A percentile compares a stretch with the other conserved stretches of the same genome.
Conservation (phyloP, 495 filamentous ascomycete genomes). For the Aspergillus steynii region DNA sequence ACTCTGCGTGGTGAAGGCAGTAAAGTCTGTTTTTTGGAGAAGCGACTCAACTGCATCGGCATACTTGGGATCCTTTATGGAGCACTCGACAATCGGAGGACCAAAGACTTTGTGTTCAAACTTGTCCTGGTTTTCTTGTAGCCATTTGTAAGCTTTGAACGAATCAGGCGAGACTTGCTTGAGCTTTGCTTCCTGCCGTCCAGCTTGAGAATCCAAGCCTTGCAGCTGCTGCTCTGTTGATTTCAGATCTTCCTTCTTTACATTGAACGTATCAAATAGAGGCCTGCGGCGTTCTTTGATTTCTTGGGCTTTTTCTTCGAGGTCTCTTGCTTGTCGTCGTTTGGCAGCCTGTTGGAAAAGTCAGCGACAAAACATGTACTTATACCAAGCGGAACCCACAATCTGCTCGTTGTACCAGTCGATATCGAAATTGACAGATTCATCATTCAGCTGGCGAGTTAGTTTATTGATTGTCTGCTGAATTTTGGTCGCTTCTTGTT, state of each 20-base stretch:
- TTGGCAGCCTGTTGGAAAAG: slow-evolving; percentile 35
- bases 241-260: slow-evolving; percentile 31
- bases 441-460: slow-evolving; percentile 48
- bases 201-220: slow-evolving; percentile 70
- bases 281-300: slow-evolving; percentile 30
- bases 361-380: slow-evolving; percentile 21
- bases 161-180: slow-evolving; percentile 58
- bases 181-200: slow-evolving; percentile 70
- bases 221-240: slow-evolving; percentile 51
- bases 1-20: slow-evolving; percentile 75
- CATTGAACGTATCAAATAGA: slow-evolving; percentile 25
- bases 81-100: slow-evolving; percentile 79
- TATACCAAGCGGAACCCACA: slow-evolving; percentile 29
- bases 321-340: slow-evolving; percentile 33
- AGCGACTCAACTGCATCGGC: slow-evolving; percentile 73
- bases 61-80: slow-evolving; percentile 72
- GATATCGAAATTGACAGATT: slow-evolving; percentile 54
- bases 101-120: slow-evolving; percentile 86
- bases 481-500: slow-evolving; percentile 46
- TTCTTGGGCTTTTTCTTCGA: slow-evolving; percentile 28
- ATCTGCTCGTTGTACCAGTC: slow-evolving; percentile 53
- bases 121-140: slow-evolving; percentile 64
- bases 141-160: slow-evolving; percentile 73
- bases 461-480: slow-evolving; percentile 45
- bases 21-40: slow-evolving; percentile 61